Evolutionary conservation across 805 yeast genomes (phyloP).

Genomic region (Saccharomycopsis amapae): DNA sequence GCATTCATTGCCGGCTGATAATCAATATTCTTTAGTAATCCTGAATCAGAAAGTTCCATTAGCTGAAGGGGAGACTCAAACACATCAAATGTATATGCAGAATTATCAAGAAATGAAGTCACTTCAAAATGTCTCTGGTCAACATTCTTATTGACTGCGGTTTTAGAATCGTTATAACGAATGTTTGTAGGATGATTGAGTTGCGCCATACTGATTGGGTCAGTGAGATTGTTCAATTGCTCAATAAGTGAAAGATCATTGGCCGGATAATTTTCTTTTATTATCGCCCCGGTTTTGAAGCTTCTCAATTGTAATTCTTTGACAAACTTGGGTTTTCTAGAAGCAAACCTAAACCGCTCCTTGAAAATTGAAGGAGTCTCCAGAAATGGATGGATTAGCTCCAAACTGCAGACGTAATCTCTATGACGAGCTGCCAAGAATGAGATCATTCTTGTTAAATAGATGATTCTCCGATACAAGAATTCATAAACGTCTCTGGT

Average conservation of each 20-base stretch:
- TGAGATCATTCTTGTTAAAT: slow-evolving; percentile 13
- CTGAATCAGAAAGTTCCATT: slow-evolving; percentile 6
- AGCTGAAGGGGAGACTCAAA: slow-evolving; percentile 5
- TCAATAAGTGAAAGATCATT: slow-evolving; percentile 1
- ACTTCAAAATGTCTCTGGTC: slow-evolving; percentile 3
- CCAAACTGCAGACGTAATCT: slow-evolving; percentile 4
- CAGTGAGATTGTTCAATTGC: neutral
- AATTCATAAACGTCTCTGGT: neutral
- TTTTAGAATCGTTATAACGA: slow-evolving; percentile 1
- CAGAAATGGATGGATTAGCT: slow-evolving; percentile 3
- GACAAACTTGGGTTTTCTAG: slow-evolving; percentile 11
- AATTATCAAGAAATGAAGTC: neutral
- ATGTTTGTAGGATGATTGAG: slow-evolving; percentile 7
- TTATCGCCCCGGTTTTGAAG: slow-evolving; percentile 5
- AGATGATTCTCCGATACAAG: slow-evolving; percentile 7
- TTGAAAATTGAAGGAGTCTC: neutral
- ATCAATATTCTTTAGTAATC: slow-evolving; percentile 15
- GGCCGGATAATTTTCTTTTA: slow-evolving; percentile 12
- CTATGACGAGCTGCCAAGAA: slow-evolving; percentile 13
- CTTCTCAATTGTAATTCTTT: slow-evolving; percentile 8
- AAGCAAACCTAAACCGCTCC: neutral
- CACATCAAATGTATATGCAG: neutral
- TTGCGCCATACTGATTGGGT: neutral
- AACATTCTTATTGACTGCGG: slow-evolving; percentile 1
- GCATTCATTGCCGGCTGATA: slow-evolving; percentile 8